Percentiles rank a stretch among this genome's conserved stretches.
Conservation (phyloP, 306 rosid genomes). For the Senna tora region DNA sequence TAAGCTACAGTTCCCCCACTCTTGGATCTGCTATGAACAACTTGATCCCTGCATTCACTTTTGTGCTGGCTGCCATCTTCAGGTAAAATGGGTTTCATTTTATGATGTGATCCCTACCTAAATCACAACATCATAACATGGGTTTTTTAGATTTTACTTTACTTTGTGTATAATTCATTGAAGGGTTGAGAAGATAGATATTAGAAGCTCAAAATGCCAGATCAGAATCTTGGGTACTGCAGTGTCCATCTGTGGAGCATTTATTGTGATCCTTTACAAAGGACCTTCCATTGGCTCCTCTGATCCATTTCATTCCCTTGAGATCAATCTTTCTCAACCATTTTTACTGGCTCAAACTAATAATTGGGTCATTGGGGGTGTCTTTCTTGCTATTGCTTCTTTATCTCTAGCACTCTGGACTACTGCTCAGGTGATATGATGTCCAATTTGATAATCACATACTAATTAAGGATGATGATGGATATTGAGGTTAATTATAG, state of each 20-base stretch:
- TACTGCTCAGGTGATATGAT: constrained; percentile 59
- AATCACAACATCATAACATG: too few species aligned
- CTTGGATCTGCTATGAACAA: constrained; percentile 64
- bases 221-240: constrained; percentile 45
- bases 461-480: background rate
- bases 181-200: constrained; percentile 52
- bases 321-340: background rate
- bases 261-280: constrained; percentile 53
- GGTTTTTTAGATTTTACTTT: too few species aligned
- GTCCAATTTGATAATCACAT: background rate
- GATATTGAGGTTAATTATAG: too few species aligned
- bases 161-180: background rate
- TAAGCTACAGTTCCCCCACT: constrained; percentile 59
- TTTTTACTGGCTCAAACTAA: constrained; percentile 31
- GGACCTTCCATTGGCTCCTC: constrained; percentile 49
- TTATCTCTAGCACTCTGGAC: constrained; percentile 52
- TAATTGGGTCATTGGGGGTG: constrained; percentile 65
- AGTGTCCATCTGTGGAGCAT: constrained; percentile 56
- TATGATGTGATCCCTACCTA: too few species aligned
- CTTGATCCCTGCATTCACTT: constrained; percentile 54
- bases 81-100: too few species aligned
- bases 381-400: constrained; percentile 54
- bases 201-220: constrained; percentile 49
- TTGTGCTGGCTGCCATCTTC: constrained; percentile 47
- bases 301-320: constrained; percentile 10